Percentiles rank a stretch among this genome's conserved stretches.
phyloP scores from a whole-genome alignment of 345 rosid genomes.

The Arabis alpina region DNA sequence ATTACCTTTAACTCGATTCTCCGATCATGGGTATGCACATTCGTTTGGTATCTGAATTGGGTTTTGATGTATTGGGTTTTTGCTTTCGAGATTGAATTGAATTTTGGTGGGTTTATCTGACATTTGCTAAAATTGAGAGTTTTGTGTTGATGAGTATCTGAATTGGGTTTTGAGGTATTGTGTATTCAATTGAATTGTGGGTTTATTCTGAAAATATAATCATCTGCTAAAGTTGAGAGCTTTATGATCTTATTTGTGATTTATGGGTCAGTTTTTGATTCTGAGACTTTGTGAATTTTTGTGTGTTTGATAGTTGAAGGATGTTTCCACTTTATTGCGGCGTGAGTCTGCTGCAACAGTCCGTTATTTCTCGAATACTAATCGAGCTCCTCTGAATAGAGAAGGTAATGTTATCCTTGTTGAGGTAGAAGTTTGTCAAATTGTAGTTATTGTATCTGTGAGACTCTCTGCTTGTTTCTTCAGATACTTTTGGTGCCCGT shows the following conservation, averaged over 20 bases:
- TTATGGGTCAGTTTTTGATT: slow-evolving; percentile 5
- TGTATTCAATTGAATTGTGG: slow-evolving; percentile 18
- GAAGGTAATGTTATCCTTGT: slow-evolving; percentile 51
- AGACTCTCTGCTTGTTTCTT: slow-evolving; percentile 18
- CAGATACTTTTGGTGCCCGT: slow-evolving; percentile 48
- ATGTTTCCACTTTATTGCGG: slow-evolving; percentile 54
- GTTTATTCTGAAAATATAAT: neutral
- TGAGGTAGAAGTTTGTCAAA: neutral
- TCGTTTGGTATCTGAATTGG: slow-evolving; percentile 18
- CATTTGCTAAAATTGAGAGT: slow-evolving; percentile 3
- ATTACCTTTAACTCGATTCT: slow-evolving; percentile 1
- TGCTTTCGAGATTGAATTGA: slow-evolving; percentile 14
- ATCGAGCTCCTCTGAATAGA: slow-evolving; percentile 44
- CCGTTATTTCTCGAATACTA: slow-evolving; percentile 62
- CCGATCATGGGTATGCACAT: slow-evolving; percentile 9
- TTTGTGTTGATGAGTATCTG: no score
- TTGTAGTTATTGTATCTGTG: neutral
- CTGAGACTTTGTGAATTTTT: neutral
- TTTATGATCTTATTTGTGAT: slow-evolving; percentile 16
- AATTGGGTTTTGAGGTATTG: neutral
- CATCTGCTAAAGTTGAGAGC: slow-evolving; percentile 7
- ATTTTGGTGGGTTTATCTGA: neutral
- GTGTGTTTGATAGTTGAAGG: slow-evolving; percentile 53
- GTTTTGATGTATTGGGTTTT: neutral
- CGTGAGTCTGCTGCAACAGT: slow-evolving; percentile 54